These are phyloP conservation scores for Pyrenophora teres DNA, from an alignment of 2,329 filamentous ascomycete species.

Conservation along the genomic window DNA sequence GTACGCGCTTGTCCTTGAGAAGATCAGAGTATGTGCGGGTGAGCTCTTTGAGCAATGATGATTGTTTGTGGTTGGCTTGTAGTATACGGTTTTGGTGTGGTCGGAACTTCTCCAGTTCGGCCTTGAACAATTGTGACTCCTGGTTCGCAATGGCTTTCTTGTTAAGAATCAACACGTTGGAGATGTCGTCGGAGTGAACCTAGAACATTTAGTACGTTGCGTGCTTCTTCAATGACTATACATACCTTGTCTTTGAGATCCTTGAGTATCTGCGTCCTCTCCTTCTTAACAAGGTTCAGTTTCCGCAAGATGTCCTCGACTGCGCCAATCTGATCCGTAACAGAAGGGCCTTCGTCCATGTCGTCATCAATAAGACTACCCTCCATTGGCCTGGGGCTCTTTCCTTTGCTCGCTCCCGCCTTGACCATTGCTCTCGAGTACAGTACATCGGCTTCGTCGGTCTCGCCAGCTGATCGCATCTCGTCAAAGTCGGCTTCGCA, in stretches of 20 bases:
- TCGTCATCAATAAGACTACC: slow-evolving; percentile 89
- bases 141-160: slow-evolving; percentile 95
- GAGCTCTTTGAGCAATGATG: slow-evolving; percentile 91
- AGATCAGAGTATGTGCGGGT: slow-evolving; percentile 84
- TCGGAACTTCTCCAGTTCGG: slow-evolving; percentile 96
- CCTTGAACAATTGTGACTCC: slow-evolving; percentile 89
- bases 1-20: slow-evolving; percentile 90
- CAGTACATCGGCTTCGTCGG: slow-evolving; percentile 82
- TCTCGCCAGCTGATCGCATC: slow-evolving; percentile 87
- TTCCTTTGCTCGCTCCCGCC: slow-evolving; percentile 66
- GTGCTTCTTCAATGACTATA: neutral
- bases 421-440: slow-evolving; percentile 88
- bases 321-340: slow-evolving; percentile 83
- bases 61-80: slow-evolving; percentile 94
- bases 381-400: slow-evolving; percentile 67
- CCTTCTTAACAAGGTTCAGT: slow-evolving; percentile 87
- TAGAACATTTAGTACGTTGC: slow-evolving; percentile 46
- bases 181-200: slow-evolving; percentile 97
- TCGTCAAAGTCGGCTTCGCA: slow-evolving; percentile 91
- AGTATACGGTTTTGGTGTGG: slow-evolving; percentile 89
- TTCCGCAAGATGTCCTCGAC: slow-evolving; percentile 93
- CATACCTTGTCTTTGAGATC: slow-evolving; percentile 95
- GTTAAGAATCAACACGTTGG: slow-evolving; percentile 94
- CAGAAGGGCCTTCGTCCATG: slow-evolving; percentile 79
- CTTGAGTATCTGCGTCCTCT: slow-evolving; percentile 88